Base-by-base conservation (phyloP, 805 yeast genomes). In the Cyberlindnera japonica region DNA sequence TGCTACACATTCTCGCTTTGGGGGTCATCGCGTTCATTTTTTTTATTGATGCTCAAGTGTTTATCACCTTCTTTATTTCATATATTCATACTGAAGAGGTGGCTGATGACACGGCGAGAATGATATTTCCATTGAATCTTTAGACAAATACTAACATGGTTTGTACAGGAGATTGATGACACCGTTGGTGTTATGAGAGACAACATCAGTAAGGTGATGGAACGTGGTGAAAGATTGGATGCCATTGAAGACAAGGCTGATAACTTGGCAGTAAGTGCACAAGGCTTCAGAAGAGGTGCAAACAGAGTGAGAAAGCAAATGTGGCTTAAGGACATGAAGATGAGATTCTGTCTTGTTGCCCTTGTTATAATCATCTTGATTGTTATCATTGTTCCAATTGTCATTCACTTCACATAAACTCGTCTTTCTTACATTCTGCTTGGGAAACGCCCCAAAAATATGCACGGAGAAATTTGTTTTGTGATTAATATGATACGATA, bases 251-350 rank as follows among this genome's bases (percentile, higher is more conserved):
- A 86, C 61, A 86, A 89, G 61, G 93, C 98, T 9, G 95, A 89
- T 57, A 88, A 85, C 62, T 75, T 91, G 54, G 95, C 95, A 32
- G 87, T 82, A 34, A 78, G 87, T 34, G 98, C 99, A 9, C 91
- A 87, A 54, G 93, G 95, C 26, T 91, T 93, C 71, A 87, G 95
- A 62, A 78, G 95, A 62, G 95, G 96, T 29, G 98, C 99, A 44
- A 91, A 91, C 68, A 81, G 95, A 55, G 97, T 91, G 35, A 85
- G 99, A 68, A 91, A 90, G 65, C 95, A 90, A 61, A 91, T 91
- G 97, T 91, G 98, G 98, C 86, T 95, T 85, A 91, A 93, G 66
- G 96, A 91, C 63, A 75, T 93, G 78, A 93, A 93, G 71, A 84
- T 93, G 91, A 83, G 95, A 65, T 69, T 90, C 72, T 91, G 98